Conservation (phyloP, 2,329 filamentous ascomycete genomes). For the Ascochyta fabae region DNA sequence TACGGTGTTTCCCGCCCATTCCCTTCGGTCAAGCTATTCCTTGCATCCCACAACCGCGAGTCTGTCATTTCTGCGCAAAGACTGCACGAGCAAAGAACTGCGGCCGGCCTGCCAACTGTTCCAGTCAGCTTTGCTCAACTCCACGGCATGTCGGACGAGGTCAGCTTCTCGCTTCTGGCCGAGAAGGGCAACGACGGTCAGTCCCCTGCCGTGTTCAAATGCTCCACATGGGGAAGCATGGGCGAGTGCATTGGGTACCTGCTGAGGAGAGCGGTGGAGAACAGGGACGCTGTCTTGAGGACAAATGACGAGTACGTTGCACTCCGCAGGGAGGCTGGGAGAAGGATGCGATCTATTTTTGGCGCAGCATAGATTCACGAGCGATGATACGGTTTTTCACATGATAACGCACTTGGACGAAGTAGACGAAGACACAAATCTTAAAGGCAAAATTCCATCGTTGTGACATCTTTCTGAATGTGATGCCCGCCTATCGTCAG, state of each 20-base stretch:
- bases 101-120: slow-evolving; percentile 53
- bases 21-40: slow-evolving; percentile 64
- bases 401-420: slow-evolving; percentile 3
- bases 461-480: neutral
- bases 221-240: slow-evolving; percentile 63
- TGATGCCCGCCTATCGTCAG: neutral
- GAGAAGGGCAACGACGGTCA: slow-evolving; percentile 38
- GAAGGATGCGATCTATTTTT: slow-evolving; percentile 25
- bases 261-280: slow-evolving; percentile 63
- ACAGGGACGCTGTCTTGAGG: slow-evolving; percentile 64
- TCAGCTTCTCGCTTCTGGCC: slow-evolving; percentile 62
- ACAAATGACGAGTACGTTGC: slow-evolving; percentile 41
- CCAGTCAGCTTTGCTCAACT: slow-evolving; percentile 76
- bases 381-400: neutral
- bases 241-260: slow-evolving; percentile 82
- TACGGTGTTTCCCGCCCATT: slow-evolving; percentile 40
- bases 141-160: slow-evolving; percentile 94
- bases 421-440: neutral
- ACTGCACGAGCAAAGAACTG: slow-evolving; percentile 50
- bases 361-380: slow-evolving; percentile 6
- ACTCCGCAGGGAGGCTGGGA: slow-evolving; percentile 33
- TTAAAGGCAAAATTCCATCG: neutral
- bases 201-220: slow-evolving; percentile 61
- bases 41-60: slow-evolving; percentile 82
- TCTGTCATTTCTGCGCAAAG: slow-evolving; percentile 66